These are phyloP conservation scores for Balakata baccata DNA, from an alignment of 345 rosid genomes.

Conservation along the genomic window DNA sequence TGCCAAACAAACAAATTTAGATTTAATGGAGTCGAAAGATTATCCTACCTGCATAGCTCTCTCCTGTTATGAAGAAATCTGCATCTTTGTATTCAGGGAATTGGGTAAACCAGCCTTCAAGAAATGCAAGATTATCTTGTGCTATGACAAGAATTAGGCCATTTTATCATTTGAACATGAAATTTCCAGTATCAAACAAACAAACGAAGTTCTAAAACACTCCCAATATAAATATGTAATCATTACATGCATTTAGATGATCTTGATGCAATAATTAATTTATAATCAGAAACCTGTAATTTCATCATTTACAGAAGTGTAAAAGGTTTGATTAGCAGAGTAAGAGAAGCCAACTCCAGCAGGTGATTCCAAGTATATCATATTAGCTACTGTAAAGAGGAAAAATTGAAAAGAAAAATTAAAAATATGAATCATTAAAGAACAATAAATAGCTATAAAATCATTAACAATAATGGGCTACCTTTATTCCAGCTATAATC, in stretches of 20 bases:
- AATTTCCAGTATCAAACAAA: not conserved
- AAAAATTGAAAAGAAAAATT: not conserved
- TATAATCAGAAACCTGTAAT: slow-evolving; percentile 15
- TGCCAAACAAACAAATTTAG: no score
- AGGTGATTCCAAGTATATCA: slow-evolving; percentile 27
- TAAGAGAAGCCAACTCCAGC: slow-evolving; percentile 34
- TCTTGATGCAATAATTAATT: not conserved
- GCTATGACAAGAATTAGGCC: slow-evolving; percentile 9
- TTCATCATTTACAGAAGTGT: slow-evolving; percentile 17
- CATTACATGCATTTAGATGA: not conserved
- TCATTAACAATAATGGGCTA: not conserved
- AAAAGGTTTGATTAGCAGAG: slow-evolving; percentile 24
- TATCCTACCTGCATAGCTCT: slow-evolving; percentile 23
- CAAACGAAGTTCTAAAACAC: not conserved
- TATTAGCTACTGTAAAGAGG: slow-evolving; percentile 21
- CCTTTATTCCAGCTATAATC: slow-evolving; percentile 29
- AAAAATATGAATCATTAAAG: not conserved
- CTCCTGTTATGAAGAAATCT: slow-evolving; percentile 29
- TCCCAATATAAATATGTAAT: no score
- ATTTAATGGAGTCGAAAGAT: not conserved
- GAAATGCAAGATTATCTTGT: slow-evolving; percentile 26
- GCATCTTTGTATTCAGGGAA: slow-evolving; percentile 20
- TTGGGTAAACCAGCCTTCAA: slow-evolving; percentile 20
- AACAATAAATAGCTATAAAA: not conserved
- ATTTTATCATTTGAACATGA: not conserved